Base-by-base conservation (phyloP, 2,329 filamentous ascomycete genomes). In the Hypoxylon sp. region DNA sequence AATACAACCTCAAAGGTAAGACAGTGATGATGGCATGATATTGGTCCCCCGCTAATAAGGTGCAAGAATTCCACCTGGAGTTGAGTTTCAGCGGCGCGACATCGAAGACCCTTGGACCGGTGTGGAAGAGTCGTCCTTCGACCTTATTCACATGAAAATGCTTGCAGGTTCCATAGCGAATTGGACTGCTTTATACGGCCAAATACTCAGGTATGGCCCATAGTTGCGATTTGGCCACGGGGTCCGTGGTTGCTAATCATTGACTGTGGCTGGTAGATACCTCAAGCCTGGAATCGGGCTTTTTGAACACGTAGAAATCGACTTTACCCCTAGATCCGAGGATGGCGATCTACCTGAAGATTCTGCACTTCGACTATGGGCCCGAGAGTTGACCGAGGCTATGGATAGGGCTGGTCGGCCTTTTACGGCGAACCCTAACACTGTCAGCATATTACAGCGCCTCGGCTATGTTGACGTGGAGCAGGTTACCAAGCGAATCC, bases 291-390 rank as follows among this genome's bases (percentile, higher is more conserved):
- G 89, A 1, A 84, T 81, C 41, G 94, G 94, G 56, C 86, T 84
- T 74, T 84, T 97, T 57, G 94, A 98, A 77, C 93, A 97, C 70
- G 87, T 97, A 49, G 94, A 98, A 75, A 90, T 98, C 56, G 93
- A 98, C 77, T 91, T 91, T 77, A 82, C 85, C 49, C 92, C 93
- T 17, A 87, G 87, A 53, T 91, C 88, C 72, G 89, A 93, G 66
- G 87, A 91, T 70, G 83, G 84, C 34, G 86, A 87, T 0, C 78
- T 91, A 13, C 82, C 85, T 10, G 68, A 78, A 3, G 79, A 86
- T 37, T 87, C 89, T 6, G 80, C 83, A 26, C 79, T 94, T 15
- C 77, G 81, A 46, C 79, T 86, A 70, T 97, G 93, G 93, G 90
- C 89, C 65, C 79, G 86, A 24, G 85, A 86, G 59, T 80, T 96